Base-by-base conservation (phyloP, 2,329 filamentous ascomycete genomes). In the Penicillium decumbens region DNA sequence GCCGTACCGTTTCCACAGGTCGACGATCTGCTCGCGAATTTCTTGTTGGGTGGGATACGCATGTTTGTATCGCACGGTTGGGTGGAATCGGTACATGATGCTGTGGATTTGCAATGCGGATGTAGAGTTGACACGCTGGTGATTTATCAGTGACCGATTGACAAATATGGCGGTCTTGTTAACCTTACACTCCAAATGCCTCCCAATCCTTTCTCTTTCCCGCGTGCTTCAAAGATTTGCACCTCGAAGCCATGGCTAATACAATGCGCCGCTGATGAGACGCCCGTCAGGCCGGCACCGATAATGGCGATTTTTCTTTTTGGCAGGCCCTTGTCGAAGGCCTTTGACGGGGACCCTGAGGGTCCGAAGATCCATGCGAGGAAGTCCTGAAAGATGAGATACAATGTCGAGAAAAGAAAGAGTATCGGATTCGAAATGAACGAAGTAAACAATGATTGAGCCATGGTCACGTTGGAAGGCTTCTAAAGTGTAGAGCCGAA, bases 181-280 rank as follows among this genome's bases (percentile, higher is more conserved):
- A 18, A 15, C 15, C 32, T 35, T 35, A 35, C 32, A 35, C 32
- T 35, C 32, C 32, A 35, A 35, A 35, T 35, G 9, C 32, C 32
- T 9, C 32, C 32, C 8, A 35, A 20, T 18, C 32, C 32, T 6
- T 35, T 35, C 15, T 9, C 32, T 18, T 35, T 35, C 6, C 32
- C 42, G 32, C 42, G 13, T 12, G 32, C 20, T 30, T 44, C 42
- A 3, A 44, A 44, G 0, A 44, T 44, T 18, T 37, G 10, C 30
- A 44, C 42, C 23, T 44, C 42, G 29, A 44, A 44, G 29, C 42
- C 42, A 44, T 44, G 42, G 15, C 42, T 20, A 13, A 44, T 23
- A 15, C 42, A 44, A 28, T 44, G 42, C 20, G 42, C 42, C 24
- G 42, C 42, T 25, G 42, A 44, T 12, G 42, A 44, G 7, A 44